A percentile compares a stretch with the other conserved stretches of the same genome.
Conservation (phyloP, 2,329 filamentous ascomycete genomes). For the Whalleya microplaca region DNA sequence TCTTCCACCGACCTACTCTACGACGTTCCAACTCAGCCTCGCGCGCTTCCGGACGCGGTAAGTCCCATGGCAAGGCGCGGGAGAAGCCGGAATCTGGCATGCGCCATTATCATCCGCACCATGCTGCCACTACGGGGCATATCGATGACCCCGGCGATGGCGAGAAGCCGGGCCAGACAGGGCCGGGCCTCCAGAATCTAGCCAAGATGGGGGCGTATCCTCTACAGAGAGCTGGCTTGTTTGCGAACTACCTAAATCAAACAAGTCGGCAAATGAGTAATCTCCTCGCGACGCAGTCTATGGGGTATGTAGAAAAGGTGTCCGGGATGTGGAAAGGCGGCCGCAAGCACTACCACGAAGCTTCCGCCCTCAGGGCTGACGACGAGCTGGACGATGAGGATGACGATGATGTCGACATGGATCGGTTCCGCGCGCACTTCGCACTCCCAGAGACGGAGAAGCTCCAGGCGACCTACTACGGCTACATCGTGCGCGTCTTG, state of each 20-base stretch:
- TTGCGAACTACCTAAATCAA: constrained; percentile 81
- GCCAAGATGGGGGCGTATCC: constrained; percentile 73
- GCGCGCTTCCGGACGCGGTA: constrained; percentile 25
- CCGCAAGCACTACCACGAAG: constrained; percentile 81
- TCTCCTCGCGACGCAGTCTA: constrained; percentile 84
- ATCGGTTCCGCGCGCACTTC: constrained; percentile 89
- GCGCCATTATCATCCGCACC: constrained; percentile 17
- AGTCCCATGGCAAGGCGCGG: constrained; percentile 17
- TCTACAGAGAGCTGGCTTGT: constrained; percentile 78
- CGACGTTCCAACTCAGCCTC: constrained; percentile 50
- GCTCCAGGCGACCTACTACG: constrained; percentile 87
- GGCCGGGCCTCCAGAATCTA: constrained; percentile 51
- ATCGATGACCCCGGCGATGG: constrained; percentile 35
- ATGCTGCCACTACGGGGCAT: constrained; percentile 43
- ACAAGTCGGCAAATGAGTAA: constrained; percentile 81
- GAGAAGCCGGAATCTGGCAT: constrained; percentile 22
- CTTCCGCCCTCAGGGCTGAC: constrained; percentile 54
- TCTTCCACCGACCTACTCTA: constrained; percentile 82
- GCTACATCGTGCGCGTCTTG: constrained; percentile 85
- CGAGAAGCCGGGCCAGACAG: constrained; percentile 40
- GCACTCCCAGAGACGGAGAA: constrained; percentile 82
- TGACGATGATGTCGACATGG: constrained; percentile 64
- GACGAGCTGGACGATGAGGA: constrained; percentile 59
- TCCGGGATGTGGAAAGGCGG: constrained; percentile 96
- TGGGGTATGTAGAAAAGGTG: constrained; percentile 95